Percentiles rank a stretch among this genome's conserved stretches.
phyloP scores from a whole-genome alignment of 495 filamentous ascomycete genomes.

The Penicillium ochrochloron region DNA sequence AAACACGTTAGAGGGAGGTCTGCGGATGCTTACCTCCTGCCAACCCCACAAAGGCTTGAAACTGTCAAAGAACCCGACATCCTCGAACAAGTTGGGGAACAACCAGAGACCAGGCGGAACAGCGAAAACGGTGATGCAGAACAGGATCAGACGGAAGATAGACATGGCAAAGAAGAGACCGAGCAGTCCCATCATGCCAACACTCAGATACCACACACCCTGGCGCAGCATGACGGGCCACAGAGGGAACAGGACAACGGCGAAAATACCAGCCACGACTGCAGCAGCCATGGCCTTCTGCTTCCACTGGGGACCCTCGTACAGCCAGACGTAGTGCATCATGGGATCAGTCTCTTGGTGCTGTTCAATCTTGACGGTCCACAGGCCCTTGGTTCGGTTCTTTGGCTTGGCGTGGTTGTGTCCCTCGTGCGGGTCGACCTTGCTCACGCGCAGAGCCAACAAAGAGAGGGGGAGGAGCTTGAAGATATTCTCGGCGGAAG shows the following conservation, averaged over 20 bases:
- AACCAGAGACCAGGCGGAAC: slow-evolving; percentile 91
- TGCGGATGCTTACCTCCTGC: slow-evolving; percentile 75
- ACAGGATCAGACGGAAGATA: slow-evolving; percentile 94
- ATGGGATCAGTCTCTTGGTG: slow-evolving; percentile 92
- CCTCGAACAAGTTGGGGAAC: slow-evolving; percentile 97
- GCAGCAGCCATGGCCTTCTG: slow-evolving; percentile 87
- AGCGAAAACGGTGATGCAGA: slow-evolving; percentile 86
- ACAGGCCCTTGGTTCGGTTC: slow-evolving; percentile 92
- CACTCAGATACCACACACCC: slow-evolving; percentile 97
- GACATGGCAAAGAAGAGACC: slow-evolving; percentile 98
- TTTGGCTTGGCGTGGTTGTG: slow-evolving; percentile 79
- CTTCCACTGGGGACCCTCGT: slow-evolving; percentile 92
- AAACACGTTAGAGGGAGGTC: not conserved
- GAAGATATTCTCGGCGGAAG: slow-evolving; percentile 88
- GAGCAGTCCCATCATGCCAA: slow-evolving; percentile 89
- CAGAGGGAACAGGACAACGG: slow-evolving; percentile 91
- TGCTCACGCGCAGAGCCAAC: slow-evolving; percentile 86
- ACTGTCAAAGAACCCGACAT: slow-evolving; percentile 97
- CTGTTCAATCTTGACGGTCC: slow-evolving; percentile 95
- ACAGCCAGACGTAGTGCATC: slow-evolving; percentile 96
- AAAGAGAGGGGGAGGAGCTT: slow-evolving; percentile 96
- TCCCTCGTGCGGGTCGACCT: slow-evolving; percentile 72
- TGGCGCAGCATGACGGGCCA: slow-evolving; percentile 92
- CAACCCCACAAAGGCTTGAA: slow-evolving; percentile 97
- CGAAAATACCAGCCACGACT: slow-evolving; percentile 79